phyloP scores from a whole-genome alignment of 208 protist species.

The Eutreptiella sp. region DNA sequence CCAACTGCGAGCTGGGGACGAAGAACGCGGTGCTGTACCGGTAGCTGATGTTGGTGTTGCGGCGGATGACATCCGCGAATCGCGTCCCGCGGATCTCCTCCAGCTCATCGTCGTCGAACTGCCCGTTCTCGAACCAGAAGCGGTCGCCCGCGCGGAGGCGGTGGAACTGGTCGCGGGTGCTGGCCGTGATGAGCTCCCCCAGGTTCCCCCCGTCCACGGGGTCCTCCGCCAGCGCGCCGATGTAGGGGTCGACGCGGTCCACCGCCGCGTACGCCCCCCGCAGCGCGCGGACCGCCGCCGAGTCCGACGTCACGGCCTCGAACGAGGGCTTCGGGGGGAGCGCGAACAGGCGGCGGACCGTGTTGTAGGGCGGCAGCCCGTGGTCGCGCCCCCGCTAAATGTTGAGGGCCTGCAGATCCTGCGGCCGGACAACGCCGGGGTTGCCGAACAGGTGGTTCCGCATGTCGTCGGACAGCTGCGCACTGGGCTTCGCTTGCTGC shows the following conservation, averaged over 20 bases:
- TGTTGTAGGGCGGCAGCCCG: constrained; percentile 37
- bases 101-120: background rate
- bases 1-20: too few species aligned
- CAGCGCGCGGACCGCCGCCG: background rate
- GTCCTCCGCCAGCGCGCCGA: constrained; percentile 33
- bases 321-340: background rate
- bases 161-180: constrained; percentile 24
- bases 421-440: constrained; percentile 7
- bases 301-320: background rate
- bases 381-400: constrained; percentile 36
- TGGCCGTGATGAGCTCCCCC: constrained; percentile 5
- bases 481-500: constrained; percentile 17
- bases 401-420: constrained; percentile 33
- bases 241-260: constrained; percentile 23
- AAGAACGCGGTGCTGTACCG: too few species aligned
- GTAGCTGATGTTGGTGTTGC: too few species aligned
- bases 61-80: constrained; percentile 1
- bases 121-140: constrained; percentile 21
- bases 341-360: constrained; percentile 10
- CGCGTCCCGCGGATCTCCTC: background rate
- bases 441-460: constrained; percentile 40
- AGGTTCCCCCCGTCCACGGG: constrained; percentile 17
- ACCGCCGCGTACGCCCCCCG: constrained; percentile 15
- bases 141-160: constrained; percentile 23
- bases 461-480: constrained; percentile 31